Evolutionary conservation across 345 rosid genomes (phyloP).

Genomic region (Ricinus communis): DNA sequence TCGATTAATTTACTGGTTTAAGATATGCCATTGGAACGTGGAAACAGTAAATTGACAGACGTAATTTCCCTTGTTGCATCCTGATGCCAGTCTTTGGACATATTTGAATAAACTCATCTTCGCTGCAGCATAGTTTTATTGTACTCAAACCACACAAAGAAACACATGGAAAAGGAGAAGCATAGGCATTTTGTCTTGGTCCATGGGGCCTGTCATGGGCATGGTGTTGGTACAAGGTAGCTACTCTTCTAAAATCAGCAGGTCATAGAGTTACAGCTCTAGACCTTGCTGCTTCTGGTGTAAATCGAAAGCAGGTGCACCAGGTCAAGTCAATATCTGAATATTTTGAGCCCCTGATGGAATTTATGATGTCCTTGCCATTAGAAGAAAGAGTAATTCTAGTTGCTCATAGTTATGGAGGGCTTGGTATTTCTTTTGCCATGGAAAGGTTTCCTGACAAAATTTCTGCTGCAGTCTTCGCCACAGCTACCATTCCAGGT

Average conservation of each 20-base stretch:
- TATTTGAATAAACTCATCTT: too few relatives aligned
- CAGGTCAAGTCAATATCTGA: constrained; percentile 31
- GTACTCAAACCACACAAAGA: too few relatives aligned
- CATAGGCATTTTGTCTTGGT: constrained; percentile 26
- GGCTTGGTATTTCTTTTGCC: background rate
- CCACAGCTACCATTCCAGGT: constrained; percentile 18
- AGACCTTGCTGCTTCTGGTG: constrained; percentile 38
- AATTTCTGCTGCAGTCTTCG: constrained; percentile 28
- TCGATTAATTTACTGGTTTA: too few relatives aligned
- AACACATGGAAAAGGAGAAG: background rate
- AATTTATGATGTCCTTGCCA: background rate
- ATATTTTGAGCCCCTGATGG: background rate
- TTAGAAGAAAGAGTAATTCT: background rate
- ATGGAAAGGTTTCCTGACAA: background rate
- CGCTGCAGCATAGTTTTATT: too few relatives aligned
- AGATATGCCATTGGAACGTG: too few relatives aligned
- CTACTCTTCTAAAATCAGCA: constrained; percentile 20
- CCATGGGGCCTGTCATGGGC: constrained; percentile 37
- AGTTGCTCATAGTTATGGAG: background rate
- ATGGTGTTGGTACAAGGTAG: constrained; percentile 43
- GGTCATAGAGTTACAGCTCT: constrained; percentile 33
- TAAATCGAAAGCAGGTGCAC: constrained; percentile 26
- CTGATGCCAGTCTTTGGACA: too few relatives aligned
- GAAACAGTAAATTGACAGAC: too few relatives aligned
- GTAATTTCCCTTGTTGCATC: too few relatives aligned